These are phyloP conservation scores for Colletotrichum falcatum DNA, from an alignment of 2,329 filamentous ascomycete species.

Conservation along the genomic window DNA sequence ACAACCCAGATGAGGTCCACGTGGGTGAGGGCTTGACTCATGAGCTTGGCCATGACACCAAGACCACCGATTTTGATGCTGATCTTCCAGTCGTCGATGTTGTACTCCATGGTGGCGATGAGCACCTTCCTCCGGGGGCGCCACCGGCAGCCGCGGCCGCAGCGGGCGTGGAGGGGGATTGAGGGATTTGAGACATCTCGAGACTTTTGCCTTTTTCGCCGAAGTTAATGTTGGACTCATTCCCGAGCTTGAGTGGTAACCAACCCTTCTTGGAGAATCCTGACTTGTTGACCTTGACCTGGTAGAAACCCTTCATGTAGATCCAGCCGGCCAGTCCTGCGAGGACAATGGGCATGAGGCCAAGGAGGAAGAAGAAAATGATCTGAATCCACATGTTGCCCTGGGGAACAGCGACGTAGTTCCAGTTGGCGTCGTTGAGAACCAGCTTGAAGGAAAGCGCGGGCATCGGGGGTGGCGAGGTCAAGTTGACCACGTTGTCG, in stretches of 20 bases:
- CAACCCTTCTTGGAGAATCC: slow-evolving; percentile 45
- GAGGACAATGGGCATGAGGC: slow-evolving; percentile 62
- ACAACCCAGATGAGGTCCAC: slow-evolving; percentile 76
- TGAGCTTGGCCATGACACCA: slow-evolving; percentile 77
- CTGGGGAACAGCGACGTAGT: slow-evolving; percentile 63
- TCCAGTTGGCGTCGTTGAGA: slow-evolving; percentile 65
- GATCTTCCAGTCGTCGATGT: slow-evolving; percentile 77
- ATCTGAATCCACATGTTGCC: slow-evolving; percentile 67
- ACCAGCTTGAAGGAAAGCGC: slow-evolving; percentile 66
- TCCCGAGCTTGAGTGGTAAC: slow-evolving; percentile 46
- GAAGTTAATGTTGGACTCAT: slow-evolving; percentile 50
- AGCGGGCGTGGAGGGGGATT: slow-evolving; percentile 28
- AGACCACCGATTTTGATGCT: slow-evolving; percentile 79
- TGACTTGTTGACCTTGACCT: slow-evolving; percentile 65
- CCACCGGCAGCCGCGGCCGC: slow-evolving; percentile 41
- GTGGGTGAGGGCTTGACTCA: slow-evolving; percentile 74
- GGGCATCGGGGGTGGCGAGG: slow-evolving; percentile 62
- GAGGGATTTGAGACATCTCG: slow-evolving; percentile 42
- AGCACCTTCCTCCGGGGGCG: slow-evolving; percentile 65
- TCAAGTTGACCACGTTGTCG: slow-evolving; percentile 69
- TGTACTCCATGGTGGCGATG: slow-evolving; percentile 79
- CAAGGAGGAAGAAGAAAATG: slow-evolving; percentile 64
- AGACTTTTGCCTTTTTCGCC: slow-evolving; percentile 45
- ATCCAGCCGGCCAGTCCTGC: slow-evolving; percentile 62
- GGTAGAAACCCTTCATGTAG: slow-evolving; percentile 67